A percentile compares a stretch with the other conserved stretches of the same genome.
phyloP scores from a whole-genome alignment of 345 rosid species.

The Citrus sinensis region DVS_A1.0 CM039164.1:23332501-23333000 shows the following conservation, averaged over 20 bases:
- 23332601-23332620: neutral
- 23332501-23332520: neutral
- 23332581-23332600: neutral
- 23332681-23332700: too few species aligned
- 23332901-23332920: constrained; percentile 28
- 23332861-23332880: constrained; percentile 64
- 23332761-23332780: constrained; percentile 61
- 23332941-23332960: constrained; percentile 50
- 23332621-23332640: neutral
- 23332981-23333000: constrained; percentile 46
- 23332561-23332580: too few species aligned
- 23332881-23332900: constrained; percentile 37
- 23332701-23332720: constrained; percentile 37
- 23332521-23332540: neutral
- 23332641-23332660: neutral
- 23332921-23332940: constrained; percentile 18
- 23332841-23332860: constrained; percentile 59
- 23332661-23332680: neutral
- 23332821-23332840: constrained; percentile 81
- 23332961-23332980: constrained; percentile 99
- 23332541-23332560: neutral
- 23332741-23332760: constrained; percentile 47
- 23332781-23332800: constrained; percentile 57
- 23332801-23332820: constrained; percentile 54
- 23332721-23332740: constrained; percentile 19